A percentile compares a stretch with the other conserved stretches of the same genome.
phyloP scores from a whole-genome alignment of 2,329 filamentous ascomycete genomes.

The Chalara sp. region DNA sequence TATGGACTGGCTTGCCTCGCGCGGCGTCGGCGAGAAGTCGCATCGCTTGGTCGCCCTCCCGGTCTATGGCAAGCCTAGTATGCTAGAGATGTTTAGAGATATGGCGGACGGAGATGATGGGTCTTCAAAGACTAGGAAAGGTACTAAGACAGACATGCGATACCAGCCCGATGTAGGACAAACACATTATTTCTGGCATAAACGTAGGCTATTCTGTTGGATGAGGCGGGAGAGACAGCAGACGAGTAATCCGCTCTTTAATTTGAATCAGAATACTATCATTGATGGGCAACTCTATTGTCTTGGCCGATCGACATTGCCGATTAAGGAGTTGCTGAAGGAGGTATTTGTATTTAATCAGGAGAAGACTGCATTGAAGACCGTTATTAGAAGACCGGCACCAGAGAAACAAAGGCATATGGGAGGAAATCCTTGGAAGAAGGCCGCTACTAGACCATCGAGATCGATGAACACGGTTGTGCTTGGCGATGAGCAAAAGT shows the following conservation, averaged over 20 bases:
- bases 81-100: neutral
- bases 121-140: too few species aligned
- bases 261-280: neutral
- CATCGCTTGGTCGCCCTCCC: neutral
- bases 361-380: neutral
- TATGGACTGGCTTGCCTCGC: neutral
- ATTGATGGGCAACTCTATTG: conserved; percentile 1
- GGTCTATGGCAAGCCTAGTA: neutral
- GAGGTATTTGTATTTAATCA: neutral
- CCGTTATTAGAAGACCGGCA: neutral
- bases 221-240: neutral
- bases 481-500: conserved; percentile 39
- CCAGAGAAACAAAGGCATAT: neutral
- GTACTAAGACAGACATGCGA: neutral
- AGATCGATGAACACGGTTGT: conserved; percentile 44
- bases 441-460: conserved; percentile 41
- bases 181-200: neutral
- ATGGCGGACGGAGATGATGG: too few species aligned
- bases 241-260: neutral
- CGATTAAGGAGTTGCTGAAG: neutral
- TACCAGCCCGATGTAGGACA: neutral
- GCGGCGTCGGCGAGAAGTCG: neutral
- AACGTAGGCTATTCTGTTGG: neutral
- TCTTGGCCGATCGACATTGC: neutral
- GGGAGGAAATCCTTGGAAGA: conserved; percentile 32